Conservation (phyloP, 768 basidiomycete genomes). For the Suillus decipiens region DNA sequence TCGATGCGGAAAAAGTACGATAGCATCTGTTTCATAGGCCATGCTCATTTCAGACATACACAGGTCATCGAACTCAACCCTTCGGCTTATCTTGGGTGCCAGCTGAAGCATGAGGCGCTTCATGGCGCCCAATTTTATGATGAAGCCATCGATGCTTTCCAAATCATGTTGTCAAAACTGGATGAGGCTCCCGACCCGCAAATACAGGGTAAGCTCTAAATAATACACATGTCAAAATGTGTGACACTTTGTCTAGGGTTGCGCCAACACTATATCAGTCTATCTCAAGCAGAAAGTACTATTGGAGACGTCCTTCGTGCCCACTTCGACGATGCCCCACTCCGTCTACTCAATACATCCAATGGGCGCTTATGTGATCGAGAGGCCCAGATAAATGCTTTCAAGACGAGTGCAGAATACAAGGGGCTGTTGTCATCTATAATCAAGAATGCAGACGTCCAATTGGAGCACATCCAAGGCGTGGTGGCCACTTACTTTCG, state of each 20-base stretch:
- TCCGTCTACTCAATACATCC: neutral
- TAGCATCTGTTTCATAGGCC: neutral
- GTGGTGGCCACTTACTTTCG: conserved; percentile 24
- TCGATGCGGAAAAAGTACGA: neutral
- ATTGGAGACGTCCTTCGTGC: neutral
- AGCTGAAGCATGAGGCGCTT: neutral
- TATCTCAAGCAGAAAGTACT: neutral
- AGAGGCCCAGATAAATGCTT: neutral
- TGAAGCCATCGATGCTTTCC: neutral
- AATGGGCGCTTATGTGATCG: neutral
- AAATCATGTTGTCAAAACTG: neutral
- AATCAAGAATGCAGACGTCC: neutral
- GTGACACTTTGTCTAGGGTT: neutral
- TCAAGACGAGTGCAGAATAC: neutral
- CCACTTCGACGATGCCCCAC: neutral
- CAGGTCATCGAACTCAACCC: neutral
- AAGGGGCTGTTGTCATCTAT: neutral
- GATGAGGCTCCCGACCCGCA: neutral
- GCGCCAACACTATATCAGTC: neutral
- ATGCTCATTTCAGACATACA: neutral
- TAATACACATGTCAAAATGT: neutral
- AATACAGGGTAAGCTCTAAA: neutral
- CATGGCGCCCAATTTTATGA: neutral
- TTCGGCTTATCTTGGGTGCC: neutral
- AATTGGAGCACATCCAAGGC: neutral